Conservation (phyloP, 169 alveolate species). For the Plasmodium inui region DNA sequence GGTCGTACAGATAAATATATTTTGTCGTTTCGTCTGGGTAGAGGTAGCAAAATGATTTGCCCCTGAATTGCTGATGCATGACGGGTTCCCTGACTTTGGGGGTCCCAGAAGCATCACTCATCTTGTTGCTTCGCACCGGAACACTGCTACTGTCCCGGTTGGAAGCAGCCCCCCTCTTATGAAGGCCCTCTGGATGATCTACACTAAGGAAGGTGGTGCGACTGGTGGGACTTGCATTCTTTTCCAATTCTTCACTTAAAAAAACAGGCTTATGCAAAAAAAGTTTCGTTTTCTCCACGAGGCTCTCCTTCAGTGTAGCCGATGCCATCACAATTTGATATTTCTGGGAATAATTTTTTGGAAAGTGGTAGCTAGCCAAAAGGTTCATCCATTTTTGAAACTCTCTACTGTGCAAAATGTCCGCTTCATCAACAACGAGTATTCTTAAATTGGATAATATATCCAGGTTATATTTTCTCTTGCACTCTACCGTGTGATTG, state of each 20-base stretch:
- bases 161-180: background rate
- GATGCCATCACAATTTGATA: constrained; percentile 74
- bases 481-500: constrained; percentile 52
- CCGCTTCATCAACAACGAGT: constrained; percentile 85
- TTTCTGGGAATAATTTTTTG: constrained; percentile 52
- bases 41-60: constrained; percentile 41
- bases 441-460: constrained; percentile 50
- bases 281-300: constrained; percentile 4
- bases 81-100: background rate
- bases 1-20: constrained; percentile 28
- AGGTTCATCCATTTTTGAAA: constrained; percentile 74
- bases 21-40: constrained; percentile 51
- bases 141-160: background rate
- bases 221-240: background rate
- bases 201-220: background rate
- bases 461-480: constrained; percentile 57
- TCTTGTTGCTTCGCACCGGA: background rate
- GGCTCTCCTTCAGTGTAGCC: constrained; percentile 32
- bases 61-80: background rate
- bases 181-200: background rate
- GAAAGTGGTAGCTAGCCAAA: constrained; percentile 17
- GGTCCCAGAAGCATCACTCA: background rate
- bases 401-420: constrained; percentile 79
- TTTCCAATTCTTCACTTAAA: constrained; percentile 11
- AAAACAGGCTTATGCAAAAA: constrained; percentile 58